Conservation (phyloP, 495 filamentous ascomycete genomes). For the Evernia prunastri region DNA sequence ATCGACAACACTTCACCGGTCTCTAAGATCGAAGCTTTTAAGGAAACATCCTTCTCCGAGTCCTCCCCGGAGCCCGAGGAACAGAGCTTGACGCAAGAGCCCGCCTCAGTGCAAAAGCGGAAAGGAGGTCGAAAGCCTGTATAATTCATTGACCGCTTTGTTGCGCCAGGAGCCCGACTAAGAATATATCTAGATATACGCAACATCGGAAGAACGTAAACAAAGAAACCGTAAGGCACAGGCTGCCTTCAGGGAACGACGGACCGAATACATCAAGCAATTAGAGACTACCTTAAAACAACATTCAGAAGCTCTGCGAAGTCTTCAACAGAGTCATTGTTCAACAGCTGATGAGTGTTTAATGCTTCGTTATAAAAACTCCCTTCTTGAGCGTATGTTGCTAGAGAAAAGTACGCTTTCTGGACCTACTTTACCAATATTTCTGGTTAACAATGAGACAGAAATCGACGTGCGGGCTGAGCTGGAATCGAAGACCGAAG, state of each 20-base stretch:
- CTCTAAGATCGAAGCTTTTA: conserved; percentile 42
- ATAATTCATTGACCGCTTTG: too few species aligned
- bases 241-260: conserved; percentile 90
- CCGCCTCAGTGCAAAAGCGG: conserved; percentile 68
- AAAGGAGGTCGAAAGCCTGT: conserved; percentile 98
- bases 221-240: conserved; percentile 96
- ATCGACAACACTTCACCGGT: conserved; percentile 29
- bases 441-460: conserved; percentile 34
- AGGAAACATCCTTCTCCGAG: conserved; percentile 42
- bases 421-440: too few species aligned
- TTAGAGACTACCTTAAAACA: conserved; percentile 95
- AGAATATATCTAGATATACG: conserved; percentile 87
- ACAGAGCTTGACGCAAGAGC: conserved; percentile 50
- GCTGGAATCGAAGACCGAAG: conserved; percentile 77
- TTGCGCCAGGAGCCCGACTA: too few species aligned
- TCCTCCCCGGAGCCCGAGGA: conserved; percentile 54
- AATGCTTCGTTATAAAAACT: conserved; percentile 98
- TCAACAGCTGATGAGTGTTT: conserved; percentile 94
- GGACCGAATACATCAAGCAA: conserved; percentile 99
- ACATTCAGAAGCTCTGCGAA: conserved; percentile 88
- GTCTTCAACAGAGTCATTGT: conserved; percentile 87
- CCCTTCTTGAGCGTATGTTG: conserved; percentile 86
- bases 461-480: conserved; percentile 98
- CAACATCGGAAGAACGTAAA: conserved; percentile 96
- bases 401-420: conserved; percentile 87